A percentile compares a stretch with the other conserved stretches of the same genome.
Conservation (phyloP, 257 asterid species). For the Nemophila menziesii region DNA sequence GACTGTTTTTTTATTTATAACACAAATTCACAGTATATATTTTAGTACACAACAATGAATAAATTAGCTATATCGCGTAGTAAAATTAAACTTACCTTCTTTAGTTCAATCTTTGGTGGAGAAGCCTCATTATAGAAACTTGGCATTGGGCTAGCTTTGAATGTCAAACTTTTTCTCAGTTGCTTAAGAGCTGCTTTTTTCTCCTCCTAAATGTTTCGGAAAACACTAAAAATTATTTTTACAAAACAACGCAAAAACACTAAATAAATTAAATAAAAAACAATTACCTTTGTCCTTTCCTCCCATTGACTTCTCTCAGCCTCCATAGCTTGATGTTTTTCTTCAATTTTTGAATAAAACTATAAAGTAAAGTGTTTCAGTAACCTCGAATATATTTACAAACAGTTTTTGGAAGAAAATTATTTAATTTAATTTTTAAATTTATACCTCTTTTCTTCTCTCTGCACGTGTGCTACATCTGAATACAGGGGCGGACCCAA, state of each 20-base stretch:
- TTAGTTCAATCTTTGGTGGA: conserved; percentile 61
- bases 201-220: conserved; percentile 49
- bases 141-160: conserved; percentile 92
- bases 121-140: conserved; percentile 86
- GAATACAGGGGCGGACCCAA: conserved; percentile 51
- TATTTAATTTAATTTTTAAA: not conserved
- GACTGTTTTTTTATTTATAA: conserved; percentile 24
- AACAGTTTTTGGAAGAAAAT: conserved; percentile 1
- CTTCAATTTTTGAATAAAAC: conserved; percentile 70
- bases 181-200: conserved; percentile 62
- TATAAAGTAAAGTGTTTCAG: conserved; percentile 10
- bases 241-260: conserved; percentile 2
- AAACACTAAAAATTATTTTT: conserved; percentile 4
- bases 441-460: conserved; percentile 69
- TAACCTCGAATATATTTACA: conserved; percentile 1
- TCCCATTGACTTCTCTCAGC: conserved; percentile 55
- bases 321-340: conserved; percentile 77
- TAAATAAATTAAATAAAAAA: not conserved
- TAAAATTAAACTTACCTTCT: conserved; percentile 61
- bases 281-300: conserved; percentile 61
- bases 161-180: conserved; percentile 55
- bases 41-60: not conserved
- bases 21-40: conserved; percentile 3
- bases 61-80: not conserved
- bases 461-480: conserved; percentile 70